Base-by-base conservation (phyloP, 352 stramenopile species). In the Phytophthora uliginosa region DNA sequence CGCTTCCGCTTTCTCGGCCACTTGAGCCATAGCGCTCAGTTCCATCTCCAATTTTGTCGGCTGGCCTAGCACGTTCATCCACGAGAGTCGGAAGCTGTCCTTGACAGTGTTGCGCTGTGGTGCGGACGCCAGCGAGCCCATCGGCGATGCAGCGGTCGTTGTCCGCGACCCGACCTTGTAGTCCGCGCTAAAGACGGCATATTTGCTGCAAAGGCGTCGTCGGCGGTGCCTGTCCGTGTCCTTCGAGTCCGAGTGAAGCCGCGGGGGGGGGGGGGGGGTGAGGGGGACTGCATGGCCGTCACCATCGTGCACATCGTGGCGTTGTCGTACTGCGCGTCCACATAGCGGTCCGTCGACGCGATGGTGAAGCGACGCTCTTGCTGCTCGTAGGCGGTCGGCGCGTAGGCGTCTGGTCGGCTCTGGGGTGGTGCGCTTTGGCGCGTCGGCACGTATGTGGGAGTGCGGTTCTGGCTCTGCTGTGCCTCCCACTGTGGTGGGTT, bases 21-120 rank as follows among this genome's bases (percentile, higher is more conserved):
- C 63, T 55, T 78, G 63, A 15, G 74, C 78, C 52, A 81, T 65
- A 3, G 54, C 69, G 13, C 53, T 77, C 38, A 77, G 65, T 10
- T 54, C 63, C 38, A 69, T 64, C 33, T 89, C 78, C 33, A 73
- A 88, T 28, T 76, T 79, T 1, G 80, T 83, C 10, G 83, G 84
- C 42, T 82, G 74, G n/a, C 81, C 81, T 20, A 85, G 33, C 40
- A 86, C 76, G 33, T 85, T 86, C 45, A 86, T 79, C 88, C 86
- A 95, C 50, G 85, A 88, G 51, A 88, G 91, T 6, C 83, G 83
- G 38, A 85, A 74, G 13, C 57, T 69, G 18, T 87, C 78, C 40
- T 85, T 81, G 10, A 88, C 59, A 51, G 74, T 89, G 62, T 76
- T 80, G 4, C 78, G 70, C 28, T 71, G 57, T 12, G 63, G 45